Evolutionary conservation across 805 yeast species (phyloP).

Genomic region (Metschnikowia reukaufii): DNA sequence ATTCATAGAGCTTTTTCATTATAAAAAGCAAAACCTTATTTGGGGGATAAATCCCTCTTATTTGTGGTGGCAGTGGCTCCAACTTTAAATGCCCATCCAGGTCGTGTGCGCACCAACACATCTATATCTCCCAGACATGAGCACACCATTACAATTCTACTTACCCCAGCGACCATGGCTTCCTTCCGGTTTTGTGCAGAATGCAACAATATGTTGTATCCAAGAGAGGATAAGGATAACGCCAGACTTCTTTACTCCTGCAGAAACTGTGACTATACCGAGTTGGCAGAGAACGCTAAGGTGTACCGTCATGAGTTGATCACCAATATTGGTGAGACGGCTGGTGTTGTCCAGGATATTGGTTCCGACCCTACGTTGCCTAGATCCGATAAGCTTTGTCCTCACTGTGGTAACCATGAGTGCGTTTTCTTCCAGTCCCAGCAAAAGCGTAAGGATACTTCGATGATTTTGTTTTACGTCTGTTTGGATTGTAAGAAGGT

Average conservation of each 20-base stretch:
- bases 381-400: constrained; percentile 90
- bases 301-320: constrained; percentile 92
- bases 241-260: constrained; percentile 82
- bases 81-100: too few relatives aligned
- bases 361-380: constrained; percentile 98
- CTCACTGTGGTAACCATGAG: constrained; percentile 80
- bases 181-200: constrained; percentile 95
- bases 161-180: constrained; percentile 55
- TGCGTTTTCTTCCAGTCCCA: constrained; percentile 97
- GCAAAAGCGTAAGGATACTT: constrained; percentile 91
- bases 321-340: constrained; percentile 90
- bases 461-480: constrained; percentile 92
- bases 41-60: too few relatives aligned
- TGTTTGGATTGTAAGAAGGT: constrained; percentile 84
- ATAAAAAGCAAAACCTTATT: too few relatives aligned
- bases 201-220: constrained; percentile 97
- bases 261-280: constrained; percentile 92
- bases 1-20: too few relatives aligned
- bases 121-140: neutral
- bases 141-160: too few relatives aligned
- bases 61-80: too few relatives aligned
- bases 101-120: constrained; percentile 7
- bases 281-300: constrained; percentile 81
- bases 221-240: constrained; percentile 86
- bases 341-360: constrained; percentile 94